Evolutionary conservation across 192 early-diverging fungal genomes (phyloP).

Genomic region (Entomortierella beljakovae): DNA sequence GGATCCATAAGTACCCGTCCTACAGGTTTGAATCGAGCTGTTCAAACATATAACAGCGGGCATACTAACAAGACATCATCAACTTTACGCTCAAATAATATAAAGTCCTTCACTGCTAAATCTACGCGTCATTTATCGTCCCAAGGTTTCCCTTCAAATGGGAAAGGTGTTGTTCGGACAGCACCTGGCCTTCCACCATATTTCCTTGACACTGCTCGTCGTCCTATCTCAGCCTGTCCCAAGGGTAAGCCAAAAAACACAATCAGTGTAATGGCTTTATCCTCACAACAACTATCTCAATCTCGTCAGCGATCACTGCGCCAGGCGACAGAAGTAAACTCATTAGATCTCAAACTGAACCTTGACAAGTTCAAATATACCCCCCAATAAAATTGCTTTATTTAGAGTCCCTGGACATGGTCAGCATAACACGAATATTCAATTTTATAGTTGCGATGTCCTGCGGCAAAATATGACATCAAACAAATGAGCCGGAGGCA

Average conservation of each 20-base stretch:
- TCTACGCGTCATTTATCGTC: too few relatives aligned
- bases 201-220: constrained; percentile 6
- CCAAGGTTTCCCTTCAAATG: neutral
- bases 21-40: constrained; percentile 23
- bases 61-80: neutral
- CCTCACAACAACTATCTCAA: neutral
- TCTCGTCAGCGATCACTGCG: neutral
- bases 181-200: constrained; percentile 4
- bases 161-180: neutral
- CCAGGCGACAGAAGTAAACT: neutral
- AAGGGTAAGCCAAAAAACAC: too few relatives aligned
- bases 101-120: neutral
- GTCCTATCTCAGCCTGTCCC: too few relatives aligned
- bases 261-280: neutral
- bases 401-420: neutral
- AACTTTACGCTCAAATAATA: neutral
- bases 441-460: too few relatives aligned
- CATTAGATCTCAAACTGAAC: neutral
- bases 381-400: neutral
- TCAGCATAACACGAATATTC: too few relatives aligned
- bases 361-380: constrained; percentile 34
- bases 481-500: too few relatives aligned
- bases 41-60: constrained; percentile 1
- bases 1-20: neutral
- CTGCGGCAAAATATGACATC: too few relatives aligned